A percentile compares a stretch with the other conserved stretches of the same genome.
phyloP scores from a whole-genome alignment of 305 asterid species.

The Salvia sclarea region DNA sequence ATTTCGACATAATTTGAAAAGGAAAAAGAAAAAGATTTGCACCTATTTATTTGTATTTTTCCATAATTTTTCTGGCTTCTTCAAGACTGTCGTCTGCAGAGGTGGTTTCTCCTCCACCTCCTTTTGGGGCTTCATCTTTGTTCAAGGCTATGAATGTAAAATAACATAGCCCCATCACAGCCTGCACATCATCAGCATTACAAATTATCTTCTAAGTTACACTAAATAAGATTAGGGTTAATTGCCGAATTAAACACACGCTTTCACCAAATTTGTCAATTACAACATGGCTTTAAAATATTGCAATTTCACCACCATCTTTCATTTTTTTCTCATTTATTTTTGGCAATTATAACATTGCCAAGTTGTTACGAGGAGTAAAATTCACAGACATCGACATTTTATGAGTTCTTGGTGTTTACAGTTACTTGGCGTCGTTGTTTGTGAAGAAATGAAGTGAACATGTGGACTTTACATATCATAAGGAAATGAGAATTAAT shows the following conservation, averaged over 20 bases:
- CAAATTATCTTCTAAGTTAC: neutral
- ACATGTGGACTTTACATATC: neutral
- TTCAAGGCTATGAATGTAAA: slow-evolving; percentile 77
- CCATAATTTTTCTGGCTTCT: slow-evolving; percentile 94
- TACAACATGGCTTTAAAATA: neutral
- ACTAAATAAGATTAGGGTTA: neutral
- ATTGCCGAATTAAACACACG: neutral
- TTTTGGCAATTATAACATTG: neutral
- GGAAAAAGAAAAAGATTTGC: neutral
- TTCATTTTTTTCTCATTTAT: too few relatives aligned
- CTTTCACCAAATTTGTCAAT: neutral
- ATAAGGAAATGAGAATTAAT: too few relatives aligned
- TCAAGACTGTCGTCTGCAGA: slow-evolving; percentile 81
- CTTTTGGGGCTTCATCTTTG: slow-evolving; percentile 82
- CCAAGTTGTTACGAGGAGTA: neutral
- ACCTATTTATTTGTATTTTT: slow-evolving; percentile 70
- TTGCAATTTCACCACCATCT: neutral
- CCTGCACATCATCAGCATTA: slow-evolving; percentile 46
- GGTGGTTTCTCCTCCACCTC: slow-evolving; percentile 44
- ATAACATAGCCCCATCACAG: slow-evolving; percentile 88
- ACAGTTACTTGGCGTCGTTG: neutral
- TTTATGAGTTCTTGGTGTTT: neutral
- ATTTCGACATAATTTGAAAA: neutral
- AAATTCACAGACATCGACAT: neutral
- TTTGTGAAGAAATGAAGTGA: neutral